A percentile compares a stretch with the other conserved stretches of the same genome.
phyloP scores from a whole-genome alignment of 2,329 filamentous ascomycete species.

The Aspergillus piperis region DNA sequence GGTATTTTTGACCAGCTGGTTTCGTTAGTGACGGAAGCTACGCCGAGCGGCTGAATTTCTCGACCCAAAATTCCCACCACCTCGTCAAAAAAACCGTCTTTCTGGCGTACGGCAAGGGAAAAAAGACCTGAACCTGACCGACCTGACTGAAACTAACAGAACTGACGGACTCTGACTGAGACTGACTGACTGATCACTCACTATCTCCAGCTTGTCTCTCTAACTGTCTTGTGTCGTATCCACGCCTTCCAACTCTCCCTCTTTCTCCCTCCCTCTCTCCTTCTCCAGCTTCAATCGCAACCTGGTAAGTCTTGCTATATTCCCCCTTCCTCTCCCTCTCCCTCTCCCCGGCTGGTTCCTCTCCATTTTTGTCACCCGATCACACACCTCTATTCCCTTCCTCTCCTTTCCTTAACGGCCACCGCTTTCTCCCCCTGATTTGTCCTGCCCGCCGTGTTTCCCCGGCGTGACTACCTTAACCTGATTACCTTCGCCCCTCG shows the following conservation, averaged over 20 bases:
- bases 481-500: constrained; percentile 13
- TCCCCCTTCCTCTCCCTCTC: background rate
- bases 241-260: constrained; percentile 18
- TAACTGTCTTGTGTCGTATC: background rate
- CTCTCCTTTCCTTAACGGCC: constrained; percentile 4
- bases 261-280: constrained; percentile 17
- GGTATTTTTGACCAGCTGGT: constrained; percentile 3
- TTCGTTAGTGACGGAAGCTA: constrained; percentile 40
- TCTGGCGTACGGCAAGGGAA: constrained; percentile 9
- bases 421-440: constrained; percentile 20
- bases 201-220: background rate
- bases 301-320: constrained; percentile 6
- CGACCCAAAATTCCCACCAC: constrained; percentile 38
- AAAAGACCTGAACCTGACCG: constrained; percentile 8
- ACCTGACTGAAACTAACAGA: background rate
- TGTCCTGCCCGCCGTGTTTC: constrained; percentile 19
- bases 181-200: constrained; percentile 8
- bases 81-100: constrained; percentile 28
- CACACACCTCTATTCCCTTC: background rate
- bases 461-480: constrained; percentile 20
- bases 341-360: background rate
- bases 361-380: background rate
- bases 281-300: constrained; percentile 8
- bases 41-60: constrained; percentile 39
- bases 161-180: constrained; percentile 4